Percentiles rank a stretch among this genome's conserved stretches.
Conservation (phyloP, 1,284 basidiomycete species). For the Gomphus bonarii region DNA sequence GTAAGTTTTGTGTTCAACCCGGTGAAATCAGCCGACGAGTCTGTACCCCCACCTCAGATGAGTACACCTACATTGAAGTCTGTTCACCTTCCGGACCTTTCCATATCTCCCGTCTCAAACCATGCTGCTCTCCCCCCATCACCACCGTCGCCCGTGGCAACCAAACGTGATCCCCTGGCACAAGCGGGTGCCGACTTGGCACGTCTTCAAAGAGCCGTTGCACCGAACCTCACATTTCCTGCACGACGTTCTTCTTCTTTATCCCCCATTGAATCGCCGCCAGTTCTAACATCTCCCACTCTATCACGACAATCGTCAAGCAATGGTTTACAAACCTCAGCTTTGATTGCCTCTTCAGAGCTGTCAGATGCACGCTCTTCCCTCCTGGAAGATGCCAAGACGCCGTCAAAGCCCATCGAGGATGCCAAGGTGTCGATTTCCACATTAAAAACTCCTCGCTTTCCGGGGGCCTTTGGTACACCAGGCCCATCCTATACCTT, state of each 20-base stretch:
- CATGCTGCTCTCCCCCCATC: neutral
- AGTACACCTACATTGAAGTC: constrained; percentile 9
- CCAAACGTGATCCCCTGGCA: neutral
- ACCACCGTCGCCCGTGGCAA: neutral
- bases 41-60: constrained; percentile 8
- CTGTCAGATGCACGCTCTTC: constrained; percentile 47
- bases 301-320: constrained; percentile 41
- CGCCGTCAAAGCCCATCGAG: neutral
- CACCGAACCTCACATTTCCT: constrained; percentile 7
- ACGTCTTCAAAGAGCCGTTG: constrained; percentile 8
- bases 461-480: constrained; percentile 45
- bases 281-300: neutral
- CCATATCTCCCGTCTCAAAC: neutral
- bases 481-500: neutral
- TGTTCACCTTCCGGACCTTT: neutral
- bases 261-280: neutral
- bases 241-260: neutral
- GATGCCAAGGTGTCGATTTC: neutral
- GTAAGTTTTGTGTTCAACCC: neutral
- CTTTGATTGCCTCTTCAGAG: constrained; percentile 49
- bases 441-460: constrained; percentile 47
- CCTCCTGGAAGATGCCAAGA: neutral
- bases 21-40: neutral
- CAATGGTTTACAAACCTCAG: constrained; percentile 30
- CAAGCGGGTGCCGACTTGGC: constrained; percentile 10